phyloP scores from a whole-genome alignment of 2,329 filamentous ascomycete genomes.

The Hypoxylon sp. region DNA sequence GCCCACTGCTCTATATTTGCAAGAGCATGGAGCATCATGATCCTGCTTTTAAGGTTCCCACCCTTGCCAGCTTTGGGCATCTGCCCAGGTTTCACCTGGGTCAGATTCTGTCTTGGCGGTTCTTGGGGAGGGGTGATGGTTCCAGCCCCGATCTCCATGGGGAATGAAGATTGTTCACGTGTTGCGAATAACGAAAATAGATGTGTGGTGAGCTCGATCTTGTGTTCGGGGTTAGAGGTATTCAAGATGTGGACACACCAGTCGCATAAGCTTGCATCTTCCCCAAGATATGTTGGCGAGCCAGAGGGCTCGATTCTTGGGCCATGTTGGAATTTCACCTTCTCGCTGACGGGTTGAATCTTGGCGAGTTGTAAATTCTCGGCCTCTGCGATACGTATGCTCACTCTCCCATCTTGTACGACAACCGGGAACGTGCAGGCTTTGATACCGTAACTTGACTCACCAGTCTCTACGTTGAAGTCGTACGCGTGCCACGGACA shows the following conservation, averaged over 20 bases:
- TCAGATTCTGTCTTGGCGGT: conserved; percentile 60
- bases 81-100: conserved; percentile 57
- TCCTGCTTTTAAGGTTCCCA: conserved; percentile 61
- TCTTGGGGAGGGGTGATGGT: conserved; percentile 57
- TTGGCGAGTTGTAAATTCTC: conserved; percentile 50
- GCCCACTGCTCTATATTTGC: conserved; percentile 66
- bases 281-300: conserved; percentile 54
- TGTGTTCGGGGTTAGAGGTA: conserved; percentile 62
- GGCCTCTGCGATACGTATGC: conserved; percentile 54
- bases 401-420: conserved; percentile 55
- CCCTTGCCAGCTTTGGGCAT: conserved; percentile 60
- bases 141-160: conserved; percentile 60
- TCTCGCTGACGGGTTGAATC: conserved; percentile 63
- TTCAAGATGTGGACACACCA: conserved; percentile 64
- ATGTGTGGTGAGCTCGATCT: conserved; percentile 63
- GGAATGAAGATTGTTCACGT: conserved; percentile 57
- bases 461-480: conserved; percentile 64
- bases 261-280: conserved; percentile 62
- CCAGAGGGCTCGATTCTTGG: conserved; percentile 43
- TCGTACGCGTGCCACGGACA: conserved; percentile 66
- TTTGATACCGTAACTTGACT: conserved; percentile 64
- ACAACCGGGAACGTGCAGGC: conserved; percentile 63
- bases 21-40: conserved; percentile 63
- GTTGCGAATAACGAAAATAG: conserved; percentile 60
- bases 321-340: conserved; percentile 60